Conservation (phyloP, 495 filamentous ascomycete species). For the Aspergillus funiculosus region DNA sequence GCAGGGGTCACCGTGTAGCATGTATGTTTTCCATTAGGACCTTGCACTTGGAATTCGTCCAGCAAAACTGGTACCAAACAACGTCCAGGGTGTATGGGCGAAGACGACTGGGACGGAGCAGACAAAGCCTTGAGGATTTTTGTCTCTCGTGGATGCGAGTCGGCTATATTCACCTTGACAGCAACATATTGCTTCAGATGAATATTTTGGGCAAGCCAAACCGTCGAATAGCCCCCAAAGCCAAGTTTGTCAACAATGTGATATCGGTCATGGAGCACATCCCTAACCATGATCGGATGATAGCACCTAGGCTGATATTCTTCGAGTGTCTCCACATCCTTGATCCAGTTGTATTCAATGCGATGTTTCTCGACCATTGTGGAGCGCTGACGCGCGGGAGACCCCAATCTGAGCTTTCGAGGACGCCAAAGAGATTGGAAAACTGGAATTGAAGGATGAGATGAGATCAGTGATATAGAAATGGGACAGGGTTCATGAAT, state of each 20-base stretch:
- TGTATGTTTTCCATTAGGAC: slow-evolving; percentile 28
- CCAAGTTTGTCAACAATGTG: too few relatives aligned
- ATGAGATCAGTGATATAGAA: slow-evolving; percentile 1
- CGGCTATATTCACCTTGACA: slow-evolving; percentile 28
- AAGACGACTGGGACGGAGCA: too few relatives aligned
- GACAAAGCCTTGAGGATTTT: slow-evolving; percentile 25
- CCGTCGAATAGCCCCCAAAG: slow-evolving; percentile 32
- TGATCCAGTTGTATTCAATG: slow-evolving; percentile 27
- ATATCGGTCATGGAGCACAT: background rate
- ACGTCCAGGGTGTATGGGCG: slow-evolving; percentile 15
- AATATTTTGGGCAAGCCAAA: slow-evolving; percentile 51
- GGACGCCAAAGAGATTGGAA: slow-evolving; percentile 5
- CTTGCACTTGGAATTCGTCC: slow-evolving; percentile 28
- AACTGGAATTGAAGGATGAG: slow-evolving; percentile 2
- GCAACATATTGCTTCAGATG: slow-evolving; percentile 27
- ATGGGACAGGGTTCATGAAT: background rate
- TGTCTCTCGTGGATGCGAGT: slow-evolving; percentile 15
- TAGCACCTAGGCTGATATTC: slow-evolving; percentile 32
- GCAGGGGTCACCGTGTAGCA: slow-evolving; percentile 26
- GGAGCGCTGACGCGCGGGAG: slow-evolving; percentile 1
- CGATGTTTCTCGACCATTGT: background rate
- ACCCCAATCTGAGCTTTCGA: slow-evolving; percentile 5
- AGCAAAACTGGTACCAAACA: slow-evolving; percentile 11
- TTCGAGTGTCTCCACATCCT: slow-evolving; percentile 30
- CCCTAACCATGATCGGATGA: slow-evolving; percentile 42